These are phyloP conservation scores for Orbilia ellipsospora DNA, from an alignment of 2,329 filamentous ascomycete genomes.

Conservation along the genomic window DNA sequence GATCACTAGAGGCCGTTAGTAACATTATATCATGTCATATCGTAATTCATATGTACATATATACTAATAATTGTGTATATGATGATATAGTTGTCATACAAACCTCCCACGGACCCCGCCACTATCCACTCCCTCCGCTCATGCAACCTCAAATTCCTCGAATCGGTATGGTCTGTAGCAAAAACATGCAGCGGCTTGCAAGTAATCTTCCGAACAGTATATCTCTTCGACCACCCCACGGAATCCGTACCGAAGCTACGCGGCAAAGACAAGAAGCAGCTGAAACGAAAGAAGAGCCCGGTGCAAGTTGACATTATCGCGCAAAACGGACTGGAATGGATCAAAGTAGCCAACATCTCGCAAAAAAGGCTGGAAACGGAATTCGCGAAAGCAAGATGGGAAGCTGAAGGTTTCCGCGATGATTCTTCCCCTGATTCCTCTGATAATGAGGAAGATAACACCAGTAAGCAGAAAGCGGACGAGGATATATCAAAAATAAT, in stretches of 20 bases:
- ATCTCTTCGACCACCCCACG: conserved; percentile 35
- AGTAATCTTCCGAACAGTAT: conserved; percentile 63
- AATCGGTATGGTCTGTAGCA: conserved; percentile 72
- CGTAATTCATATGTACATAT: conserved; percentile 14
- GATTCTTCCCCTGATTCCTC: conserved; percentile 64
- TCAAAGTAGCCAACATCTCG: conserved; percentile 75
- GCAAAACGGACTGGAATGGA: conserved; percentile 72
- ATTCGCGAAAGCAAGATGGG: conserved; percentile 75
- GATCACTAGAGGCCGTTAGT: conserved; percentile 64
- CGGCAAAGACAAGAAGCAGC: conserved; percentile 62
- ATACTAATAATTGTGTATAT: conserved; percentile 47
- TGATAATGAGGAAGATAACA: conserved; percentile 58
- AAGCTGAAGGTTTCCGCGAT: conserved; percentile 65
- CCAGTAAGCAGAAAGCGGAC: neutral
- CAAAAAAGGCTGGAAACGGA: conserved; percentile 74
- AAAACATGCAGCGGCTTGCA: conserved; percentile 70
- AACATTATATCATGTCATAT: neutral
- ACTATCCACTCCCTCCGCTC: conserved; percentile 71
- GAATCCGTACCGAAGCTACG: conserved; percentile 59
- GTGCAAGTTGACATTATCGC: conserved; percentile 74
- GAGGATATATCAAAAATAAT: conserved; percentile 58
- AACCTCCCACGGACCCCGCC: conserved; percentile 57
- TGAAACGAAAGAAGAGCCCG: conserved; percentile 64
- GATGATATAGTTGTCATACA: conserved; percentile 48
- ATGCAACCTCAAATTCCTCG: conserved; percentile 74